Evolutionary conservation across 306 rosid genomes (phyloP), one percentile per base, ranked within the genome.

Genomic region (Rosa lucieae): DNA sequence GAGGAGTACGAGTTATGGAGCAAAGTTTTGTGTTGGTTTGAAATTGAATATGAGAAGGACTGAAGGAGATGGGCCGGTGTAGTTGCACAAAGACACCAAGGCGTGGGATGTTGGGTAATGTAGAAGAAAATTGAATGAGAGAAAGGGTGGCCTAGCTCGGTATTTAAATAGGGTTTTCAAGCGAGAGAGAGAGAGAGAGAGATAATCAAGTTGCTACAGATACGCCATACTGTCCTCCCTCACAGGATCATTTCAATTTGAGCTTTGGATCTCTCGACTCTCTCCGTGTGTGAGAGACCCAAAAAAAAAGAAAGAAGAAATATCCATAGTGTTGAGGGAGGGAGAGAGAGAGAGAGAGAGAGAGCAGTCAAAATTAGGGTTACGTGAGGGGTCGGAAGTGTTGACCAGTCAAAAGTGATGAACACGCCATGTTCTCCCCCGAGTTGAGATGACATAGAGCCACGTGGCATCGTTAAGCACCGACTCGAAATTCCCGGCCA

Each of bases 111-210:
- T 43, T 82, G 82, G 77, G 72, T 29, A 70, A 59, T 69, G 82
- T 46, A 73, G 79, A 71, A 81, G 66, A 83, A 80, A 84, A 84
- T 76, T 85, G 95, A 90, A 82, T 82, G 90, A 87, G 84, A 86
- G 84, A 86, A 86, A 83, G 88, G 76, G 84, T 83, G 86, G 87
- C 26, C 40, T 72, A 67, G 62, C 80, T 84, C 66, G 77, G 78
- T 87, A 80, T 83, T 89, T 89, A 91, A 89, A 89, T 84, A 87
- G 86, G 81, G 86, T 12, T 79, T 74, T 72, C 8, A 47, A 73
- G 75, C 65, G 13, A 68, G 80, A 74, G 68, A 58, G 75, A 68
- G 80, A 74, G 68, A 58, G 75, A 79, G 77, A 79, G 73, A 62
- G 85, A 62, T 79, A 79, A 44, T 42, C 43, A 43, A 75, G 32